These are phyloP conservation scores for Ophiostoma australiae DNA, from an alignment of 2,329 filamentous ascomycete species.

Conservation along the genomic window DNA sequence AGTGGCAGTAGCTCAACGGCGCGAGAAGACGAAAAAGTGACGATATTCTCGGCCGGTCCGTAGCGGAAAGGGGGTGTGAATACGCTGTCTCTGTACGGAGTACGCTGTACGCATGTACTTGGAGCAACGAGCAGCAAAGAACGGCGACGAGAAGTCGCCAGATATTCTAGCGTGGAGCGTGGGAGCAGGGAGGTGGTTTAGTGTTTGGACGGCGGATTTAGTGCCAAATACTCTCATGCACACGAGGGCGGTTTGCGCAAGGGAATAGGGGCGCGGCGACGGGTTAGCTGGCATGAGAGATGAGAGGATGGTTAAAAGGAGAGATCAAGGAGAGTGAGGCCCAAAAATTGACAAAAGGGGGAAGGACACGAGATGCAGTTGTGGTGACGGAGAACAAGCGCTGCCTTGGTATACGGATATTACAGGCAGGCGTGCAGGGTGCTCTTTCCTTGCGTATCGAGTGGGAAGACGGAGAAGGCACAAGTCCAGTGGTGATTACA, in stretches of 20 bases:
- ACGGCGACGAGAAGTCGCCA: not conserved
- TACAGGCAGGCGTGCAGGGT: not conserved
- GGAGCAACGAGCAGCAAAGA: not conserved
- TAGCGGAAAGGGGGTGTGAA: not conserved
- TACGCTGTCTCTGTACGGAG: too few species aligned
- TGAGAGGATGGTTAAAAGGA: not conserved
- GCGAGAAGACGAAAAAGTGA: constrained; percentile 1
- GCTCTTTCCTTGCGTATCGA: not conserved
- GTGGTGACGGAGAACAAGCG: not conserved
- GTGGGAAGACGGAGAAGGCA: not conserved
- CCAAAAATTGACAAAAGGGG: not conserved
- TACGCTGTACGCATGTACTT: not conserved
- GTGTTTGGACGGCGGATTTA: not conserved
- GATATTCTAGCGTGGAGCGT: constrained; percentile 13
- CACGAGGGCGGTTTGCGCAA: not conserved
- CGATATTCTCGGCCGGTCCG: not conserved
- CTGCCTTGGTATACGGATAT: not conserved
- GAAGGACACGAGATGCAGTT: not conserved
- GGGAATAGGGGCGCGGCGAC: not conserved
- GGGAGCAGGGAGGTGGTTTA: constrained; percentile 16
- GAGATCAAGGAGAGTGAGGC: not conserved
- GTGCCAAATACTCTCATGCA: not conserved
- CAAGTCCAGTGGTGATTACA: not conserved
- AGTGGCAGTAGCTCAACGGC: not conserved
- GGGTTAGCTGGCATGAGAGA: not conserved